phyloP scores from a whole-genome alignment of 116 monocot genomes.

The Dioscorea cayenensis region DNA sequence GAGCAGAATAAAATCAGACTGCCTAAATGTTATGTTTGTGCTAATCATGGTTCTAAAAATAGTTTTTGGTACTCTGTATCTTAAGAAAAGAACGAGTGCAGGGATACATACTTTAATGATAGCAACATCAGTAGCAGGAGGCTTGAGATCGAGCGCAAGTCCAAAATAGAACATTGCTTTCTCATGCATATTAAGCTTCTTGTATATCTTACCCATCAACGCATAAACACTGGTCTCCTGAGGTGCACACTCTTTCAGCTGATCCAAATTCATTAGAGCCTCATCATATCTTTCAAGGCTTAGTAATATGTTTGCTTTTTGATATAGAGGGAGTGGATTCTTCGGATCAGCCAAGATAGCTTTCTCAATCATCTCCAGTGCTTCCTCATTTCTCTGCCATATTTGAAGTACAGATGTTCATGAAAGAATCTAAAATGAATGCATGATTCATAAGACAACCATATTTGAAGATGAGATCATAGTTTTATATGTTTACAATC shows the following conservation, averaged over 20 bases:
- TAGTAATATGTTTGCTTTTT: constrained; percentile 73
- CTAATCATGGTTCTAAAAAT: neutral
- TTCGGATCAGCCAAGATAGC: constrained; percentile 78
- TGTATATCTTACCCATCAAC: constrained; percentile 92
- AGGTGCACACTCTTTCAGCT: constrained; percentile 61
- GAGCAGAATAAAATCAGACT: neutral
- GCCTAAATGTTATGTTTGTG: neutral
- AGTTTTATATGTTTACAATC: neutral
- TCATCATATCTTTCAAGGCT: constrained; percentile 71
- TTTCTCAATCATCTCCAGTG: constrained; percentile 71
- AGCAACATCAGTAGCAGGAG: constrained; percentile 78
- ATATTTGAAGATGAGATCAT: neutral
- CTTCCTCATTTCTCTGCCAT: constrained; percentile 72
- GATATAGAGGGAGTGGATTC: constrained; percentile 90
- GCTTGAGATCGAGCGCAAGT: constrained; percentile 84
- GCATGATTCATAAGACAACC: neutral
- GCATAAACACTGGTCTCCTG: constrained; percentile 89
- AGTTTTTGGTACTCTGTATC: neutral
- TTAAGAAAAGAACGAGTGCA: neutral
- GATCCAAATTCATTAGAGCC: constrained; percentile 68
- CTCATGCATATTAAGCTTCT: constrained; percentile 72
- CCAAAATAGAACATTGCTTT: constrained; percentile 96
- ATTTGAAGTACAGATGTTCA: neutral
- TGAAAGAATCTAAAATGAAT: neutral
- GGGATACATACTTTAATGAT: constrained; percentile 59